Evolutionary conservation across 208 protist species (phyloP).

Genomic region (Leishmania tarentolae): DNA sequence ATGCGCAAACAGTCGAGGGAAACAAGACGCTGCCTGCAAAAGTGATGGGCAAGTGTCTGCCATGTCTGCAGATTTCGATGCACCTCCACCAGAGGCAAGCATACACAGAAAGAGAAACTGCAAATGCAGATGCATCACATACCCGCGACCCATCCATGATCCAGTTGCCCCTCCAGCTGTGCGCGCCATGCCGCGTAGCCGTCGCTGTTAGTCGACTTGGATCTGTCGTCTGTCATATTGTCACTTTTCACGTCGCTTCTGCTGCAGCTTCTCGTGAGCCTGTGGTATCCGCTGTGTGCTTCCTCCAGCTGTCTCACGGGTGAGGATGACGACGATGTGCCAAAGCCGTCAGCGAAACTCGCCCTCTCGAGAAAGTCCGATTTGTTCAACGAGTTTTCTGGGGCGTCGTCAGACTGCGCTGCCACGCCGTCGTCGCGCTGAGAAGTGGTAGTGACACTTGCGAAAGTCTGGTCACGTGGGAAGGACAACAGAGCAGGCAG

Average conservation of each 20-base stretch:
- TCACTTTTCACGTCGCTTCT: neutral
- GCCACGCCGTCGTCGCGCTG: neutral
- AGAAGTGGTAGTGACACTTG: neutral
- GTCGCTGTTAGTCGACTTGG: neutral
- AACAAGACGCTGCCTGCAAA: neutral
- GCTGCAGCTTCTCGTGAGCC: neutral
- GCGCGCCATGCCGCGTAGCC: conserved; percentile 10
- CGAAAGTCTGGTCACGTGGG: neutral
- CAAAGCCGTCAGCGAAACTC: neutral
- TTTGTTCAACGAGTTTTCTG: neutral
- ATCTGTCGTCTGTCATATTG: neutral
- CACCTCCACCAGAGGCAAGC: neutral
- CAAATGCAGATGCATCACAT: neutral
- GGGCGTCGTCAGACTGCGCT: neutral
- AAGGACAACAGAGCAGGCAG: neutral
- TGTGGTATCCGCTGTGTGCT: neutral
- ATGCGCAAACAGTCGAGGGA: neutral
- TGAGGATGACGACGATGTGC: neutral
- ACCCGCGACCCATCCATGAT: neutral
- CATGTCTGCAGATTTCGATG: neutral
- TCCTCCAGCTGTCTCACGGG: neutral
- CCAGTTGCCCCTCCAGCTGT: conserved; percentile 7
- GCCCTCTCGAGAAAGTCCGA: conserved; percentile 20
- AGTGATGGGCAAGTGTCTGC: neutral
- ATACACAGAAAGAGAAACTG: neutral